Evolutionary conservation across 805 yeast genomes (phyloP).

Genomic region (Schizosaccharomyces pombe): DNA sequence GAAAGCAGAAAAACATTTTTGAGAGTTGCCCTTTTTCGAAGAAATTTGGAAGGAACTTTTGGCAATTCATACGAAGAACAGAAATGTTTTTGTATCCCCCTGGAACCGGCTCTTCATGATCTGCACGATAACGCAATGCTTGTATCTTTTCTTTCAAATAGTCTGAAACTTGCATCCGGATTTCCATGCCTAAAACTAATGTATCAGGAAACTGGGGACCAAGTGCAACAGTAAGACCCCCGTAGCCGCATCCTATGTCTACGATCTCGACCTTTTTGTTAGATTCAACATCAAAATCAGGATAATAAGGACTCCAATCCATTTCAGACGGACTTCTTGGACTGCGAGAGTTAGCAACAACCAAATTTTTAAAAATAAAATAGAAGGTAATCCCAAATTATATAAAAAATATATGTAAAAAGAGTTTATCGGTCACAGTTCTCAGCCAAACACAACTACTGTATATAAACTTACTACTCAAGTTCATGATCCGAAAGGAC

Average conservation of each 20-base stretch:
- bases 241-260: conserved; percentile 94
- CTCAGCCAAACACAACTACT: too few species aligned
- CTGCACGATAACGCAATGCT: conserved; percentile 48
- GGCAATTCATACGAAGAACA: conserved; percentile 83
- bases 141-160: conserved; percentile 87
- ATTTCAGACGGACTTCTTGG: conserved; percentile 59
- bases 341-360: too few species aligned
- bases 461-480: conserved; percentile 46
- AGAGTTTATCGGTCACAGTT: too few species aligned
- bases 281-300: conserved; percentile 13
- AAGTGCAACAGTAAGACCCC: conserved; percentile 64
- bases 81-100: conserved; percentile 56
- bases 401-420: neutral
- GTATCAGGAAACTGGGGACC: conserved; percentile 55
- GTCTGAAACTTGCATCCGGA: conserved; percentile 89
- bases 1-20: conserved; percentile 93
- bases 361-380: neutral
- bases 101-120: conserved; percentile 10
- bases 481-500: conserved; percentile 89
- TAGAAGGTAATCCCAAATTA: neutral
- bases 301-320: conserved; percentile 51
- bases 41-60: conserved; percentile 91
- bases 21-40: conserved; percentile 45
- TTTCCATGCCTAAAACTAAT: conserved; percentile 62
- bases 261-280: conserved; percentile 57